These are phyloP conservation scores for Candida anutae DNA, from an alignment of 1,139 yeast species.

Conservation along the genomic window DNA sequence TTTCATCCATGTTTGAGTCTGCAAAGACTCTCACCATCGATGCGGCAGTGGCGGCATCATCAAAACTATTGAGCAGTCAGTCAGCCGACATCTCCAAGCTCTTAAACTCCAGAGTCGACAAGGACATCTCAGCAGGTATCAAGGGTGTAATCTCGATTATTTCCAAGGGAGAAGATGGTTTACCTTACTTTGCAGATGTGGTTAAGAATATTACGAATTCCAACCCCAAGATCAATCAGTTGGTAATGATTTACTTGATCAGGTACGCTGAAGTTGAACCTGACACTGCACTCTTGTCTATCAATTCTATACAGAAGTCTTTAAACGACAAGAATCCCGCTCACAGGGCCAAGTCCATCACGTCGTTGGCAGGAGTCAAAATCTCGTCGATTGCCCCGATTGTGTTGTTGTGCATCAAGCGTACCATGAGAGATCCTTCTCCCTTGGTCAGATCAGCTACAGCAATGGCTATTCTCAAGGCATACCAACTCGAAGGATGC, in stretches of 20 bases:
- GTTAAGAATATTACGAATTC: conserved; percentile 78
- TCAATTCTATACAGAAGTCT: conserved; percentile 86
- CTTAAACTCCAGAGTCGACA: conserved; percentile 60
- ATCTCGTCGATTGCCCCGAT: conserved; percentile 80
- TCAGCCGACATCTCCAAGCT: conserved; percentile 59
- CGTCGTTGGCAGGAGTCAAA: conserved; percentile 73
- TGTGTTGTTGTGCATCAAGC: conserved; percentile 62
- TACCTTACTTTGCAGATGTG: conserved; percentile 74
- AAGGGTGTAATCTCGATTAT: conserved; percentile 63
- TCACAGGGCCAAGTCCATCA: conserved; percentile 63
- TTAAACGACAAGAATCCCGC: conserved; percentile 63
- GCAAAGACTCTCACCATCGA: conserved; percentile 76
- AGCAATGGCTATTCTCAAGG: conserved; percentile 68
- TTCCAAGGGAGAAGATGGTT: conserved; percentile 56
- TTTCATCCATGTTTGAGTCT: conserved; percentile 55
- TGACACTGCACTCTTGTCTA: conserved; percentile 78
- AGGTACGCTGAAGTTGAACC: conserved; percentile 82
- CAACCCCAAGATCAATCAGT: conserved; percentile 59
- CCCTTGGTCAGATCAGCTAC: conserved; percentile 75
- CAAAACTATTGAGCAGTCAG: conserved; percentile 55
- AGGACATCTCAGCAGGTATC: conserved; percentile 72
- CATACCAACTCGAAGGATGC: conserved; percentile 34
- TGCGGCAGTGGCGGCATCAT: conserved; percentile 74
- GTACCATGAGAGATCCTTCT: conserved; percentile 63
- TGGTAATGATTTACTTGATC: conserved; percentile 71